phyloP scores from a whole-genome alignment of 78 protist genomes.

The Dictyostelium discoideum region DNA sequence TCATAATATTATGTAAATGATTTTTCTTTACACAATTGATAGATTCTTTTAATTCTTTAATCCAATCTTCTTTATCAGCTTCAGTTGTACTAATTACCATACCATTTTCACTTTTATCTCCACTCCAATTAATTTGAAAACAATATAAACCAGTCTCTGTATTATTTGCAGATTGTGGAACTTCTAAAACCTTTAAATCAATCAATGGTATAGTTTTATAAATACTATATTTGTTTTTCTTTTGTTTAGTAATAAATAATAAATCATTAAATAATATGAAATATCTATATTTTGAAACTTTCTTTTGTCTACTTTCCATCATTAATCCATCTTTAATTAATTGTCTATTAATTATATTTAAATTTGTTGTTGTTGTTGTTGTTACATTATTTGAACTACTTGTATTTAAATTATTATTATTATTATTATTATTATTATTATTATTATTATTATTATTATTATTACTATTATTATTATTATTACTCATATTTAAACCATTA shows the following conservation, averaged over 20 bases:
- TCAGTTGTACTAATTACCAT: constrained; percentile 7
- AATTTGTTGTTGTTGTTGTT: background rate
- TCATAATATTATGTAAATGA: background rate
- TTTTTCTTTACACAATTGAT: background rate
- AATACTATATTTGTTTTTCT: constrained; percentile 48
- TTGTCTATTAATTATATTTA: background rate
- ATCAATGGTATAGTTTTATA: constrained; percentile 8
- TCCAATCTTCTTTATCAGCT: constrained; percentile 53
- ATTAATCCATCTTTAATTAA: constrained; percentile 50
- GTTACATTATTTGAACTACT: background rate
- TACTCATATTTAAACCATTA: background rate
- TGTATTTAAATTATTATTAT: background rate
- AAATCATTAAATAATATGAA: constrained; percentile 38
- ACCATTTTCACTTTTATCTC: constrained; percentile 37
- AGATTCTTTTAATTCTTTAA: constrained; percentile 27
- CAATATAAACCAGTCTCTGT: background rate
- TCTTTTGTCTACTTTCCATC: constrained; percentile 44
- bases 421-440: background rate
- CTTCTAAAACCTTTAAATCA: constrained; percentile 49
- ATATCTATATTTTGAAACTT: constrained; percentile 49
- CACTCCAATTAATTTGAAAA: constrained; percentile 54
- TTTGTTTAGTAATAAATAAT: constrained; percentile 51
- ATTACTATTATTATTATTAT: background rate
- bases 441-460: no score
- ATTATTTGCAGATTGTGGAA: background rate